phyloP scores from a whole-genome alignment of 2,329 filamentous ascomycete genomes.

The Neoascochyta sp. region DNA sequence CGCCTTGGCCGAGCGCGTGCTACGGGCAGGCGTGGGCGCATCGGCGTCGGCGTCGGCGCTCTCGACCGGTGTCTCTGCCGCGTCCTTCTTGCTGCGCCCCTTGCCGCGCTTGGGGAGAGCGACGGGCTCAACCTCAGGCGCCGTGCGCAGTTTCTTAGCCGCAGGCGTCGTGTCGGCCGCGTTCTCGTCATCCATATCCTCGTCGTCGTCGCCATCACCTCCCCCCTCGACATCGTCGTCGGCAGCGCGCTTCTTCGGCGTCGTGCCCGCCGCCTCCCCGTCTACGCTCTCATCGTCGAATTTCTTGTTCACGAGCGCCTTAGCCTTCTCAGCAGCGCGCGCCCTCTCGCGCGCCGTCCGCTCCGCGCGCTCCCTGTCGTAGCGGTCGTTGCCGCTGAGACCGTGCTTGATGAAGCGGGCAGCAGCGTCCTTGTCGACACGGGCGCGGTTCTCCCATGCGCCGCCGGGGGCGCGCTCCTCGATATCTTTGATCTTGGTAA shows the following conservation, averaged over 20 bases:
- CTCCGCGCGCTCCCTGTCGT: constrained; percentile 41
- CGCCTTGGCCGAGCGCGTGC: constrained; percentile 15
- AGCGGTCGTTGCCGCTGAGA: constrained; percentile 54
- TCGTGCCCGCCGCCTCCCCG: too few species aligned
- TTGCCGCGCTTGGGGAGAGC: background rate
- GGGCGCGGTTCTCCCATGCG: constrained; percentile 57
- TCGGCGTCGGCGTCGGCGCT: constrained; percentile 3
- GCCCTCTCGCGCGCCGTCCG: constrained; percentile 35
- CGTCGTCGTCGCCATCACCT: constrained; percentile 8
- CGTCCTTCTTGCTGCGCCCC: background rate
- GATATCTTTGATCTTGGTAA: constrained; percentile 79
- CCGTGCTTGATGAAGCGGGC: constrained; percentile 78
- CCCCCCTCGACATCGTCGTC: constrained; percentile 16
- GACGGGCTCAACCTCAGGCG: too few species aligned
- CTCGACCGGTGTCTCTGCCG: background rate
- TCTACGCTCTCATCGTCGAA: constrained; percentile 23
- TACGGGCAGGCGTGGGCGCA: constrained; percentile 9
- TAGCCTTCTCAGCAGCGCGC: constrained; percentile 20
- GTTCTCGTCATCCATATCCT: constrained; percentile 1
- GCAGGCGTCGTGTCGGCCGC: constrained; percentile 1
- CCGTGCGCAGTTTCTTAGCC: too few species aligned
- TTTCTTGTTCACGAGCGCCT: constrained; percentile 19
- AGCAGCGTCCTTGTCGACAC: constrained; percentile 70
- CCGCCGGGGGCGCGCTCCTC: constrained; percentile 46
- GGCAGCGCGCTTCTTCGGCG: constrained; percentile 26